A percentile compares a stretch with the other conserved stretches of the same genome.
These are phyloP conservation scores for Hypsizygus marmoreus DNA, from an alignment of 768 basidiomycete genomes.

Conservation along the genomic window DNA sequence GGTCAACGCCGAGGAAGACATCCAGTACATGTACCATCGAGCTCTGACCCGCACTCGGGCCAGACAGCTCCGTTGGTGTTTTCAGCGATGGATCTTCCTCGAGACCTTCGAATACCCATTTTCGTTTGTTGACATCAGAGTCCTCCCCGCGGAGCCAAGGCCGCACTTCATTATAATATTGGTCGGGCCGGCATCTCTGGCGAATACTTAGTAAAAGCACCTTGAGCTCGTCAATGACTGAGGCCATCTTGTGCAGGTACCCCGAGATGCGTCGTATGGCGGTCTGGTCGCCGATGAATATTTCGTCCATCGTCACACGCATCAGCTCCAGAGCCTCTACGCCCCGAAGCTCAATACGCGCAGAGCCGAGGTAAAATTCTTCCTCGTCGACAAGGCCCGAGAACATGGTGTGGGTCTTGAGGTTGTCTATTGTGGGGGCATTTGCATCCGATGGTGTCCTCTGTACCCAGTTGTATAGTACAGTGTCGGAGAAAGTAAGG, in stretches of 20 bases:
- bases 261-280: conserved; percentile 61
- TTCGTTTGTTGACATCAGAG: conserved; percentile 40
- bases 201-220: conserved; percentile 63
- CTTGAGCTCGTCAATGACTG: conserved; percentile 65
- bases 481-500: conserved; percentile 88
- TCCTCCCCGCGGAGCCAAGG: conserved; percentile 84
- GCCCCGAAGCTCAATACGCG: conserved; percentile 84
- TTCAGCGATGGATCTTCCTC: conserved; percentile 44
- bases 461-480: conserved; percentile 81
- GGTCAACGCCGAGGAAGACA: conserved; percentile 70
- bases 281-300: conserved; percentile 73
- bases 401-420: conserved; percentile 69
- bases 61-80: conserved; percentile 60
- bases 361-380: conserved; percentile 86
- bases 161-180: conserved; percentile 71
- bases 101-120: conserved; percentile 65
- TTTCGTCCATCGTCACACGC: conserved; percentile 84
- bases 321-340: conserved; percentile 85
- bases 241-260: conserved; percentile 65
- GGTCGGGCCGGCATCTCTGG: conserved; percentile 68
- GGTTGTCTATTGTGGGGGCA: conserved; percentile 56
- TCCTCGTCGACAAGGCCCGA: conserved; percentile 79
- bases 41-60: conserved; percentile 84
- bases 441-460: conserved; percentile 33
- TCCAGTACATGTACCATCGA: conserved; percentile 75